Evolutionary conservation across 805 yeast species (phyloP).

Genomic region (Candida tammaniensis): DNA sequence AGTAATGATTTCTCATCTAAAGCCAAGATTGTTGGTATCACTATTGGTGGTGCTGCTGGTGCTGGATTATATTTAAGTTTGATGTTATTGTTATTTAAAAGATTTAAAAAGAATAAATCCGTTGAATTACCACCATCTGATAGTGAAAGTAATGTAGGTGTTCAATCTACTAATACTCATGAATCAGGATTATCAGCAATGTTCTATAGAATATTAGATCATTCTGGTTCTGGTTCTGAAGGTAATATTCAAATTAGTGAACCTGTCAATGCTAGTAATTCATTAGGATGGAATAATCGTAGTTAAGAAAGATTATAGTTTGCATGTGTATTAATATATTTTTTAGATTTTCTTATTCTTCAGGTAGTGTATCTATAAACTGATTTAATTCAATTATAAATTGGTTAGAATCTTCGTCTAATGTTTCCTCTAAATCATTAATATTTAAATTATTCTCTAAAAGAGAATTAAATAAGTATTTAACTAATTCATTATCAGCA

Average conservation of each 20-base stretch:
- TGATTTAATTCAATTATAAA: slow-evolving; percentile 42
- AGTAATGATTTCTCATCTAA: slow-evolving; percentile 18
- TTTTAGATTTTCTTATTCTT: not conserved
- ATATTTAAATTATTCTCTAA: slow-evolving; percentile 25
- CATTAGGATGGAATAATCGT: slow-evolving; percentile 60
- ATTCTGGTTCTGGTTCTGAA: slow-evolving; percentile 4
- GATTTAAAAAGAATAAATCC: slow-evolving; percentile 42
- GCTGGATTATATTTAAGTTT: slow-evolving; percentile 61
- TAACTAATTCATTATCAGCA: slow-evolving; percentile 48
- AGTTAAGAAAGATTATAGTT: not conserved
- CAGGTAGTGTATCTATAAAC: slow-evolving; percentile 8
- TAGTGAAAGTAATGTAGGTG: slow-evolving; percentile 33
- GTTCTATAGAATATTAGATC: slow-evolving; percentile 22
- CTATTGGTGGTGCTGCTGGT: slow-evolving; percentile 82
- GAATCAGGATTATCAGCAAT: slow-evolving; percentile 26
- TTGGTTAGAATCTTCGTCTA: slow-evolving; percentile 47
- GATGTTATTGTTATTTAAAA: slow-evolving; percentile 54
- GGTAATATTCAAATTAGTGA: slow-evolving; percentile 48
- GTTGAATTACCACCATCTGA: slow-evolving; percentile 41
- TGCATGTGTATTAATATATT: slow-evolving; percentile 6
- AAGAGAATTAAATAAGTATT: slow-evolving; percentile 41
- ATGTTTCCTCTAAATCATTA: slow-evolving; percentile 47
- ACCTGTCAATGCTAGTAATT: slow-evolving; percentile 69
- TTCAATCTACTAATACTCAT: slow-evolving; percentile 15
- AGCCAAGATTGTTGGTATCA: slow-evolving; percentile 66